These are phyloP conservation scores for Neopestalotiopsis sp. DNA, from an alignment of 2,329 filamentous ascomycete species.

Conservation along the genomic window DNA sequence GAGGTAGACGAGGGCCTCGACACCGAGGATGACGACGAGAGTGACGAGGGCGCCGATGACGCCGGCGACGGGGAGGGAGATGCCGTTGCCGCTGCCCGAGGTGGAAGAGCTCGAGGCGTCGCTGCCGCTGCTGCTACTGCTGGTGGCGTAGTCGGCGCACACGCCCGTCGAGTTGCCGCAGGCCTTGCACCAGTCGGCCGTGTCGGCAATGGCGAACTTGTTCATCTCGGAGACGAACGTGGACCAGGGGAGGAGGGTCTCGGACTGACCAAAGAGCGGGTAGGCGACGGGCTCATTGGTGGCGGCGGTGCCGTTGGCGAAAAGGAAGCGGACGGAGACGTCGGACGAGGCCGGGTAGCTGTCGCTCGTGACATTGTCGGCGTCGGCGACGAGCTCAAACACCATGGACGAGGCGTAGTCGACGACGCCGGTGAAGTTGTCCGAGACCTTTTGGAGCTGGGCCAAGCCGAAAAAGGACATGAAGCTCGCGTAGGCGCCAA, in stretches of 20 bases:
- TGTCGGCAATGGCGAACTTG: slow-evolving; percentile 70
- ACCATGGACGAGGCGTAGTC: slow-evolving; percentile 84
- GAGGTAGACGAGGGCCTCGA: slow-evolving; percentile 50
- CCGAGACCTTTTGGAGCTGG: slow-evolving; percentile 53
- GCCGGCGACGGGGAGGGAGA: slow-evolving; percentile 77
- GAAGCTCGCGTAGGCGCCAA: slow-evolving; percentile 67
- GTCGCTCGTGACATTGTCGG: slow-evolving; percentile 48
- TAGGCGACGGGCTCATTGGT: slow-evolving; percentile 57
- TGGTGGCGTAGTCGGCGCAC: slow-evolving; percentile 56
- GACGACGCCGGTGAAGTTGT: slow-evolving; percentile 77
- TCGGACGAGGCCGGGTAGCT: slow-evolving; percentile 56
- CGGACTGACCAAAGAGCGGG: slow-evolving; percentile 65
- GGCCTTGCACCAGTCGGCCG: slow-evolving; percentile 72
- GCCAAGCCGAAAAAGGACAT: slow-evolving; percentile 68
- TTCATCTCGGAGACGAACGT: slow-evolving; percentile 70
- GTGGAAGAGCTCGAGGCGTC: slow-evolving; percentile 28
- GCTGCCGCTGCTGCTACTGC: slow-evolving; percentile 19
- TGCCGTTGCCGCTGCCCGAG: slow-evolving; percentile 41
- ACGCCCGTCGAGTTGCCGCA: slow-evolving; percentile 76
- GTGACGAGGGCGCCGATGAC: slow-evolving; percentile 79
- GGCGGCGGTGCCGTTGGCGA: slow-evolving; percentile 63
- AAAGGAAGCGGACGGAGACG: slow-evolving; percentile 65
- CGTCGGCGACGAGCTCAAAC: slow-evolving; percentile 70
- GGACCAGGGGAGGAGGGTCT: slow-evolving; percentile 67
- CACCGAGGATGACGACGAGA: slow-evolving; percentile 53